Evolutionary conservation across 805 yeast species (phyloP).

Genomic region (Starmerella vitae): DNA sequence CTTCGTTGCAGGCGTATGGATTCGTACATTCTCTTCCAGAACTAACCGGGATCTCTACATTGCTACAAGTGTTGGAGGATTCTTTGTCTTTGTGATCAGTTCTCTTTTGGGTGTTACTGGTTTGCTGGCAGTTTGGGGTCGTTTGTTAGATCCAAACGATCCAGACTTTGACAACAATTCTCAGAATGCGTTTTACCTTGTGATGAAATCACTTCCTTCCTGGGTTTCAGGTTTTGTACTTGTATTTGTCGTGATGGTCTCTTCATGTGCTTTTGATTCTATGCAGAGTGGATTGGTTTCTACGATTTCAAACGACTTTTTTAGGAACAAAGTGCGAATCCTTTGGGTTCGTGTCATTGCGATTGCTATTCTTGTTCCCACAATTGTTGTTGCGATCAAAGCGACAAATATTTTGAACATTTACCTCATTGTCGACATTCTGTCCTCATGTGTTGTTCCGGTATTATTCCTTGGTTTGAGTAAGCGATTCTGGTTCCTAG

Average conservation of each 20-base stretch:
- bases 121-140: conserved; percentile 82
- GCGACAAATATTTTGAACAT: conserved; percentile 77
- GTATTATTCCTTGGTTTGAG: conserved; percentile 67
- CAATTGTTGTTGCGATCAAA: conserved; percentile 67
- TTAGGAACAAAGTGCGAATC: conserved; percentile 63
- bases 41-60: conserved; percentile 60
- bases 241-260: conserved; percentile 56
- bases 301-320: conserved; percentile 75
- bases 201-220: conserved; percentile 60
- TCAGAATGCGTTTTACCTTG: conserved; percentile 51
- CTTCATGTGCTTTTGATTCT: conserved; percentile 83
- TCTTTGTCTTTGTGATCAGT: conserved; percentile 48
- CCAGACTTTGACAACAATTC: conserved; percentile 40
- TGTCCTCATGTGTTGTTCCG: conserved; percentile 79
- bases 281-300: conserved; percentile 81
- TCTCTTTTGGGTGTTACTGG: conserved; percentile 74
- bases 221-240: conserved; percentile 80
- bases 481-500: conserved; percentile 49
- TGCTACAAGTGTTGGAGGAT: conserved; percentile 63
- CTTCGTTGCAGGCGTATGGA: conserved; percentile 86
- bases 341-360: conserved; percentile 58
- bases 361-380: conserved; percentile 68
- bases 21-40: conserved; percentile 80
- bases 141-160: conserved; percentile 35
- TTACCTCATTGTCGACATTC: conserved; percentile 79